These are phyloP conservation scores for Cryptococcus sp. DNA, from an alignment of 1,284 basidiomycete genomes.

Conservation along the genomic window DNA sequence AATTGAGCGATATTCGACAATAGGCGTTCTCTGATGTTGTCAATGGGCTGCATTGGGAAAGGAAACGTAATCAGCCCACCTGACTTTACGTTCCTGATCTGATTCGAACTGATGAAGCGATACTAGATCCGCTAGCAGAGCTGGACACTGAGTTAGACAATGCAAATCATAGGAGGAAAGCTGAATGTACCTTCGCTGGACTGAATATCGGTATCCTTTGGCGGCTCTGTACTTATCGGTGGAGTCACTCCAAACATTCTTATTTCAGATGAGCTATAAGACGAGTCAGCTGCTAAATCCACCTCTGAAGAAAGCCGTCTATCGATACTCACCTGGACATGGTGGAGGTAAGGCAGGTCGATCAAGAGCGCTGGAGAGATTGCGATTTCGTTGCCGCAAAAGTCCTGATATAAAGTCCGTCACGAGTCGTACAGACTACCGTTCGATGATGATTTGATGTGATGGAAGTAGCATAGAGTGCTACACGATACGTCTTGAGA, in stretches of 20 bases:
- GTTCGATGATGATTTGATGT: too few relatives aligned
- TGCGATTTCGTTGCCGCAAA: too few relatives aligned
- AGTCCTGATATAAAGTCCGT: too few relatives aligned
- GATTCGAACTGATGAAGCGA: constrained; percentile 84
- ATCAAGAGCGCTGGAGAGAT: background rate
- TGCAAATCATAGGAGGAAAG: background rate
- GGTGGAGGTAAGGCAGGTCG: background rate
- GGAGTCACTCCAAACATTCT: constrained; percentile 61
- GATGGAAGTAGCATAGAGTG: too few relatives aligned
- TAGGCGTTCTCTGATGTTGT: constrained; percentile 73
- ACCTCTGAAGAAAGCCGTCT: background rate
- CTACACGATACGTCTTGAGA: too few relatives aligned
- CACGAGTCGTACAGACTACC: too few relatives aligned
- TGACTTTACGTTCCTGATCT: constrained; percentile 79
- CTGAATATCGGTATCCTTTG: constrained; percentile 61
- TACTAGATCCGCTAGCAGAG: constrained; percentile 69
- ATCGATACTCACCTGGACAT: constrained; percentile 1
- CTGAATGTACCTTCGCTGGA: constrained; percentile 63
- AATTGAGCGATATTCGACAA: constrained; percentile 83
- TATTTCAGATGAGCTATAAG: constrained; percentile 10
- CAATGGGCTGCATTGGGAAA: background rate
- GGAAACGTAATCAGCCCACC: constrained; percentile 56
- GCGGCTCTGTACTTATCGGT: constrained; percentile 76
- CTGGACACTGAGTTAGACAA: constrained; percentile 12
- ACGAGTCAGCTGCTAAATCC: background rate